phyloP scores from a whole-genome alignment of 1,284 basidiomycete species.

The Ceratobasidium sp. region DNA sequence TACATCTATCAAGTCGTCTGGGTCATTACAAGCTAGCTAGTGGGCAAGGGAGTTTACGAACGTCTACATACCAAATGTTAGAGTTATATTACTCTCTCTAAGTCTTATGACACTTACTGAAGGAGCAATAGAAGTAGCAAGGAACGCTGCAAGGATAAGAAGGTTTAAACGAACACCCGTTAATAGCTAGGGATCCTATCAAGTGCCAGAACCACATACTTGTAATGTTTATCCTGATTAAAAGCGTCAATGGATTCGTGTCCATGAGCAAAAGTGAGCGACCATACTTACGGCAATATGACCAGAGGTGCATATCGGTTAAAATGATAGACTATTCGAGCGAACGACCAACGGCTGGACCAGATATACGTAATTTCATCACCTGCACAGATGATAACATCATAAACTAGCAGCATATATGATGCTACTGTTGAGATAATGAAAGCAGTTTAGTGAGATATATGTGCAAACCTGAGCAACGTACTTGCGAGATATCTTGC shows the following conservation, averaged over 20 bases:
- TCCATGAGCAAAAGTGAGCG: too few relatives aligned
- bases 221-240: neutral
- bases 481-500: too few relatives aligned
- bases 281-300: constrained; percentile 11
- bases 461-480: too few relatives aligned
- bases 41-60: neutral
- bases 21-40: too few relatives aligned
- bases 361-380: constrained; percentile 24
- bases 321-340: constrained; percentile 22
- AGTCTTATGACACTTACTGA: neutral
- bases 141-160: neutral
- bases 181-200: too few relatives aligned
- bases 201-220: neutral
- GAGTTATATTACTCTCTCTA: neutral
- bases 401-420: constrained; percentile 22
- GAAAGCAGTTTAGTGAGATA: too few relatives aligned
- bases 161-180: too few relatives aligned
- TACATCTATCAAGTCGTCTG: neutral
- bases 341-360: constrained; percentile 18
- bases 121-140: constrained; percentile 9
- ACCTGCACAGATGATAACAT: neutral
- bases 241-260: neutral
- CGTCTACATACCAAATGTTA: neutral
- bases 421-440: neutral
- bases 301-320: constrained; percentile 8